Evolutionary conservation across 1,284 basidiomycete genomes (phyloP).

Genomic region (Ustilago tritici): DNA sequence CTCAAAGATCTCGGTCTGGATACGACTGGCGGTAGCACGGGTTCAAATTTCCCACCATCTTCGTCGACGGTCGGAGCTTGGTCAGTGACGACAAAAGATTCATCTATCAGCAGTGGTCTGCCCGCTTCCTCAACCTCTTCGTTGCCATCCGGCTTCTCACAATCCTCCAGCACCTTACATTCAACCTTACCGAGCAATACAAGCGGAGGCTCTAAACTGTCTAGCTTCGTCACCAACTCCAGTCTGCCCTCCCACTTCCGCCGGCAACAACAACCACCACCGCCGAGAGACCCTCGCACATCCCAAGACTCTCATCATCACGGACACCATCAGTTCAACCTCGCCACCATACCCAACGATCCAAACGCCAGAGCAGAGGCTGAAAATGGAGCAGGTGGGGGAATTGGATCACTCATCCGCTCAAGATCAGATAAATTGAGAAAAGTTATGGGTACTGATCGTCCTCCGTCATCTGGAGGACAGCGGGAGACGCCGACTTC

Average conservation of each 20-base stretch:
- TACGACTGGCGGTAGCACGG: not conserved
- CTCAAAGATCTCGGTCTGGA: conserved; percentile 39
- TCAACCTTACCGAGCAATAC: not conserved
- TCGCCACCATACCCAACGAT: not conserved
- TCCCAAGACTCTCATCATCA: conserved; percentile 25
- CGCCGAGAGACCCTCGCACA: conserved; percentile 7
- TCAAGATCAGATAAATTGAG: conserved; percentile 22
- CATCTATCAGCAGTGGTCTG: conserved; percentile 14
- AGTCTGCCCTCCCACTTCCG: conserved; percentile 25
- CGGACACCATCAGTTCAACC: conserved; percentile 42
- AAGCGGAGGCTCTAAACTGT: conserved; percentile 2
- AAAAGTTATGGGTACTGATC: conserved; percentile 10
- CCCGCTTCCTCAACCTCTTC: conserved; percentile 21
- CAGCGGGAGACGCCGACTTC: not conserved
- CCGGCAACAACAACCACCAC: not conserved
- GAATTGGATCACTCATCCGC: conserved; percentile 9
- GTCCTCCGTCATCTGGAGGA: not conserved
- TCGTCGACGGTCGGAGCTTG: not conserved
- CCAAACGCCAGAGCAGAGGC: not conserved
- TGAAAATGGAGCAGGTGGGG: not conserved
- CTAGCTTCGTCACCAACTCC: conserved; percentile 7
- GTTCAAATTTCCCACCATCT: not conserved
- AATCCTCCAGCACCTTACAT: conserved; percentile 3
- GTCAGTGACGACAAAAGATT: not conserved
- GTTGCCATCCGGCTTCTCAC: conserved; percentile 18